phyloP scores from a whole-genome alignment of 2,329 filamentous ascomycete genomes.

The Monilinia vaccinii-corymbosi region DNA sequence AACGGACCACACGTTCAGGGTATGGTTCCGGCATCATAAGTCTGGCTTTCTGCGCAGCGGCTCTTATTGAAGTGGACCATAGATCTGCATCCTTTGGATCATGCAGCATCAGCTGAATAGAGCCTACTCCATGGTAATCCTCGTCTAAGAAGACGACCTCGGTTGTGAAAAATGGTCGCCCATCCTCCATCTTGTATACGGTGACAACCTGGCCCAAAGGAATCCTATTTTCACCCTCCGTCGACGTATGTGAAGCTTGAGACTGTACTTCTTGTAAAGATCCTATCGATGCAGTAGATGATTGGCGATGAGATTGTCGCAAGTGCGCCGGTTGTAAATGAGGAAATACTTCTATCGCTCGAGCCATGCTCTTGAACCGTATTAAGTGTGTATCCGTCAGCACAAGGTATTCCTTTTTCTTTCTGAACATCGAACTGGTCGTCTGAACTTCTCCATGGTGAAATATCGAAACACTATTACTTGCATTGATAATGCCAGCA shows the following conservation, averaged over 20 bases:
- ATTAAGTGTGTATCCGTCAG: slow-evolving; percentile 60
- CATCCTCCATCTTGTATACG: slow-evolving; percentile 58
- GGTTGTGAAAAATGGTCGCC: slow-evolving; percentile 54
- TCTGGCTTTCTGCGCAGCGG: slow-evolving; percentile 47
- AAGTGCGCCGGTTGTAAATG: slow-evolving; percentile 35
- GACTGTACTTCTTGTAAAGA: slow-evolving; percentile 55
- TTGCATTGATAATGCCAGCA: slow-evolving; percentile 9
- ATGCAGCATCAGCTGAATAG: slow-evolving; percentile 54
- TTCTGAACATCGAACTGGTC: slow-evolving; percentile 59
- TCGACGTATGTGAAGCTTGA: slow-evolving; percentile 37
- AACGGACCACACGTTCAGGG: slow-evolving; percentile 50
- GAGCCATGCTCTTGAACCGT: slow-evolving; percentile 58
- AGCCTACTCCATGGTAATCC: slow-evolving; percentile 48
- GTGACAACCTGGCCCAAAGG: slow-evolving; percentile 58
- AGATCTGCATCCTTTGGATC: slow-evolving; percentile 55
- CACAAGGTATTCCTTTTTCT: slow-evolving; percentile 64
- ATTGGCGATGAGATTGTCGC: slow-evolving; percentile 43
- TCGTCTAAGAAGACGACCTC: slow-evolving; percentile 63
- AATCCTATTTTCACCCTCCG: slow-evolving; percentile 44
- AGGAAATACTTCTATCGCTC: slow-evolving; percentile 55
- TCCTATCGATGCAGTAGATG: slow-evolving; percentile 46
- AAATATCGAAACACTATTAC: slow-evolving; percentile 37
- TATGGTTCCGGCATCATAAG: slow-evolving; percentile 42
- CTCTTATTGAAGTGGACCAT: slow-evolving; percentile 55
- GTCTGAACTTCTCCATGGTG: slow-evolving; percentile 64